Conservation (phyloP, 495 filamentous ascomycete genomes). For the Penicillium samsonianum region DNA sequence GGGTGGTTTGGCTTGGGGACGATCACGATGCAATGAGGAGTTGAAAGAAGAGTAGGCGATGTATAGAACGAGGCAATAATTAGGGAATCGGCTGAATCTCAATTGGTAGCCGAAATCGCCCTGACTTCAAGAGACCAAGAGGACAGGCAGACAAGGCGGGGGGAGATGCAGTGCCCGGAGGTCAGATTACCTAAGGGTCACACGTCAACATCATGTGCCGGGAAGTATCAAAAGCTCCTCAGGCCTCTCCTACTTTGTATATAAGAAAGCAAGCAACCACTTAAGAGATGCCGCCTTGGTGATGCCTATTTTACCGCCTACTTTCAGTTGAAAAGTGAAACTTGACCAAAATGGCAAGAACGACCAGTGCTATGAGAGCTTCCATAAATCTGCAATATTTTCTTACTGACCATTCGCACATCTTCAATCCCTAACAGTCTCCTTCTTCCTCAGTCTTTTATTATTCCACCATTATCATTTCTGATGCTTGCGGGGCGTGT, state of each 20-base stretch:
- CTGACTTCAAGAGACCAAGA: conserved; percentile 8
- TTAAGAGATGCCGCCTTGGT: neutral
- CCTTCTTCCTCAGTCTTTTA: neutral
- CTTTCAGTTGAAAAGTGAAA: neutral
- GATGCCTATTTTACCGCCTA: neutral
- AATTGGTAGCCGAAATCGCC: conserved; percentile 13
- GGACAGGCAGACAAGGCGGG: conserved; percentile 35
- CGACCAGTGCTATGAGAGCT: neutral
- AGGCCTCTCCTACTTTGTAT: neutral
- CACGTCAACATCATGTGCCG: conserved; percentile 29
- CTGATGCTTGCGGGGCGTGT: neutral
- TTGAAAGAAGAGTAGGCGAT: neutral
- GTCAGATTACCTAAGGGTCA: conserved; percentile 24
- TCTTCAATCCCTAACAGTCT: conserved; percentile 8
- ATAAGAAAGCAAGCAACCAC: neutral
- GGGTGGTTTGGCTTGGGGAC: conserved; percentile 25
- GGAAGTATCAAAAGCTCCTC: neutral
- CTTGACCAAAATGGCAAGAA: neutral
- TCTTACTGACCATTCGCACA: neutral
- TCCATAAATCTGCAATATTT: neutral
- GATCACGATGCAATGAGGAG: neutral
- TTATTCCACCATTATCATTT: conserved; percentile 6
- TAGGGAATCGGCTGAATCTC: conserved; percentile 2
- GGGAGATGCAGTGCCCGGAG: conserved; percentile 17
- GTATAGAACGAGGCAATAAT: conserved; percentile 10